These are phyloP conservation scores for Bonia amplexicaulis DNA, from an alignment of 176 grass and related monocot species.

Conservation along the genomic window DNA sequence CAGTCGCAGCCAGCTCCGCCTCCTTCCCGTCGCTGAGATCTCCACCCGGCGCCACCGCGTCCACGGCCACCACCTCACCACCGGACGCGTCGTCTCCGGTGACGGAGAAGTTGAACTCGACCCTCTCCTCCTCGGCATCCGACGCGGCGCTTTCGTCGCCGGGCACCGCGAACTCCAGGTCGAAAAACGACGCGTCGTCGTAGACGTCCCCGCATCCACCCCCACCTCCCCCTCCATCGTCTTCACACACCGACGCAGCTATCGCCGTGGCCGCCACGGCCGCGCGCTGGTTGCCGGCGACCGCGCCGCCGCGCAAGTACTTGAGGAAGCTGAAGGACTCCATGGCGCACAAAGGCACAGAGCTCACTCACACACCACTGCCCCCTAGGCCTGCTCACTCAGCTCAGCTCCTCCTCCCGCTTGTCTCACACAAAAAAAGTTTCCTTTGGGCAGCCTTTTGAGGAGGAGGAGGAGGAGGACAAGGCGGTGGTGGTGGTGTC, in stretches of 20 bases:
- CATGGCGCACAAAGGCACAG: slow-evolving; percentile 34
- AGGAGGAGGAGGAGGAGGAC: slow-evolving; percentile 8
- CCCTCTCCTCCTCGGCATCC: slow-evolving; percentile 36
- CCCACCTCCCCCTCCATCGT: slow-evolving; percentile 8
- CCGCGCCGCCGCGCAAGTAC: slow-evolving; percentile 62
- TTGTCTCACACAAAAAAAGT: slow-evolving; percentile 13
- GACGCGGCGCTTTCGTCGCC: slow-evolving; percentile 48
- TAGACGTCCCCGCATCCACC: slow-evolving; percentile 35
- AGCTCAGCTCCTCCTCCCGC: not conserved
- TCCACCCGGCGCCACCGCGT: not conserved
- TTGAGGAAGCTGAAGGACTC: slow-evolving; percentile 89
- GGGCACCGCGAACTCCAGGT: slow-evolving; percentile 83
- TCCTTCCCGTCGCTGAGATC: slow-evolving; percentile 15
- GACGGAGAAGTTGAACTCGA: slow-evolving; percentile 53
- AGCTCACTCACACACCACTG: not conserved
- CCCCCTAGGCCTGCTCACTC: too few species aligned
- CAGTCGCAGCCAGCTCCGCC: not conserved
- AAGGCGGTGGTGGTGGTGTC: not conserved
- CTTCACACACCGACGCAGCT: slow-evolving; percentile 28
- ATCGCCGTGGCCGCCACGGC: slow-evolving; percentile 20
- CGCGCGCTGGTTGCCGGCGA: slow-evolving; percentile 17
- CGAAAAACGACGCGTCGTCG: slow-evolving; percentile 91
- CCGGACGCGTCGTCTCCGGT: slow-evolving; percentile 17
- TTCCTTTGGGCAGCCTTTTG: slow-evolving; percentile 25
- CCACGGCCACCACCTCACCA: slow-evolving; percentile 13